These are phyloP conservation scores for Yamadazyma phyllophila DNA, from an alignment of 805 yeast genomes.

Conservation along the genomic window DNA sequence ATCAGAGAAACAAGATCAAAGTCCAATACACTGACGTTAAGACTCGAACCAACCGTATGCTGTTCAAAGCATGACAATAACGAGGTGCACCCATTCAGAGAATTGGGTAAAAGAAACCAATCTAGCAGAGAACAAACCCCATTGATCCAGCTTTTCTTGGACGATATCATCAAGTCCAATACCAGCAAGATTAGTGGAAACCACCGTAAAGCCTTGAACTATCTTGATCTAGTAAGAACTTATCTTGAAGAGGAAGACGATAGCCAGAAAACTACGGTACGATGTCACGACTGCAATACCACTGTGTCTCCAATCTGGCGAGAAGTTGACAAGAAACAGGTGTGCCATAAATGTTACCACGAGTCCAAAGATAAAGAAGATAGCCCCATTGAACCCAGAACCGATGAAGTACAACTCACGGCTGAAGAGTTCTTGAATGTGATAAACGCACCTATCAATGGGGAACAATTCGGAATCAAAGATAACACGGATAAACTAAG, in stretches of 20 bases:
- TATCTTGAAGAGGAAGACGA: neutral
- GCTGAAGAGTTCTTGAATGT: conserved; percentile 18
- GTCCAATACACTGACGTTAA: conserved; percentile 34
- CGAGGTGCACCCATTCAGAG: neutral
- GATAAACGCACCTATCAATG: conserved; percentile 30
- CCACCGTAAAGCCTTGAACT: conserved; percentile 29
- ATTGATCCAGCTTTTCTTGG: conserved; percentile 38
- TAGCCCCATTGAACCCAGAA: neutral
- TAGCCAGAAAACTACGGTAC: neutral
- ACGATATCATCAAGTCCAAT: conserved; percentile 26
- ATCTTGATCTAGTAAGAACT: conserved; percentile 15
- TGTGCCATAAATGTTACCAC: conserved; percentile 36
- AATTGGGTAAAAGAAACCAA: conserved; percentile 27
- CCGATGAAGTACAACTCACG: conserved; percentile 8
- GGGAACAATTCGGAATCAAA: conserved; percentile 30
- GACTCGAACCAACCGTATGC: conserved; percentile 40
- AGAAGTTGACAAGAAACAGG: conserved; percentile 13
- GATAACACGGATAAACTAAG: conserved; percentile 22
- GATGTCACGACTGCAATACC: conserved; percentile 11
- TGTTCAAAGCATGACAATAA: conserved; percentile 40
- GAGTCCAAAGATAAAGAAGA: conserved; percentile 3
- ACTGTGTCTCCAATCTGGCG: conserved; percentile 40
- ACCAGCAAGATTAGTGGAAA: conserved; percentile 27
- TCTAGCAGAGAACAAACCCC: conserved; percentile 31
- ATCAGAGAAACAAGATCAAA: conserved; percentile 23